Evolutionary conservation across 441 rosid species (phyloP).

Genomic region (Cnidoscolus chayamansa): DNA sequence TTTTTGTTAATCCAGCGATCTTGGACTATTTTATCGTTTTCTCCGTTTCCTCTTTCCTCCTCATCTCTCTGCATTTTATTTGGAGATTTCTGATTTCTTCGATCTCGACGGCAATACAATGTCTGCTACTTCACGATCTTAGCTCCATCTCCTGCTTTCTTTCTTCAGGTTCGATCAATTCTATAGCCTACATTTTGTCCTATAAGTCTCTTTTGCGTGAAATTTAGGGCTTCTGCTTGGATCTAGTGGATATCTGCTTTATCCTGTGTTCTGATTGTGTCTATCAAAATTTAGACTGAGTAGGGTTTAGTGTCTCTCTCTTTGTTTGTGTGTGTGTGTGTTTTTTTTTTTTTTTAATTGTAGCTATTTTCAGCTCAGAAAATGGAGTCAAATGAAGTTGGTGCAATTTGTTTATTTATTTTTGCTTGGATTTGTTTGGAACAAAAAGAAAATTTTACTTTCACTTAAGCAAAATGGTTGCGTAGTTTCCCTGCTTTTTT

Average conservation of each 20-base stretch:
- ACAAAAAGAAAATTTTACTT: not conserved
- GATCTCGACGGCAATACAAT: not conserved
- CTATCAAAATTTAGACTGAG: not conserved
- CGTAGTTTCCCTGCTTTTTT: not conserved
- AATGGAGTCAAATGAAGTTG: slow-evolving; percentile 9
- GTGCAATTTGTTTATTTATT: slow-evolving; percentile 1
- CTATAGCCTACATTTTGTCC: slow-evolving; percentile 16
- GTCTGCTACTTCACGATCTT: slow-evolving; percentile 15
- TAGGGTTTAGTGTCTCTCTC: slow-evolving; percentile 7
- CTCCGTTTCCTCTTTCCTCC: not conserved
- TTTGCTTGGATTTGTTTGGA: not conserved
- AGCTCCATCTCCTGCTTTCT: slow-evolving; percentile 4
- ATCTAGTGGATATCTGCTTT: slow-evolving; percentile 21
- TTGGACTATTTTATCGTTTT: not conserved
- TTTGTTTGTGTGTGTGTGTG: not conserved
- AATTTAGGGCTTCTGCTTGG: slow-evolving; percentile 22
- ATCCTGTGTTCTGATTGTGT: not conserved
- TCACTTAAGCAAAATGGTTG: slow-evolving; percentile 2
- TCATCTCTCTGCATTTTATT: slow-evolving; percentile 10
- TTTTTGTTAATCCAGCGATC: slow-evolving; percentile 5
- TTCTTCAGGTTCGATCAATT: slow-evolving; percentile 20
- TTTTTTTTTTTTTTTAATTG: not conserved
- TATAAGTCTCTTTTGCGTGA: slow-evolving; percentile 10
- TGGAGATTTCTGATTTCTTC: not conserved
- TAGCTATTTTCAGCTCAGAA: slow-evolving; percentile 19